Conservation (phyloP, 495 filamentous ascomycete species). For the Aspergillus hancockii region DNA sequence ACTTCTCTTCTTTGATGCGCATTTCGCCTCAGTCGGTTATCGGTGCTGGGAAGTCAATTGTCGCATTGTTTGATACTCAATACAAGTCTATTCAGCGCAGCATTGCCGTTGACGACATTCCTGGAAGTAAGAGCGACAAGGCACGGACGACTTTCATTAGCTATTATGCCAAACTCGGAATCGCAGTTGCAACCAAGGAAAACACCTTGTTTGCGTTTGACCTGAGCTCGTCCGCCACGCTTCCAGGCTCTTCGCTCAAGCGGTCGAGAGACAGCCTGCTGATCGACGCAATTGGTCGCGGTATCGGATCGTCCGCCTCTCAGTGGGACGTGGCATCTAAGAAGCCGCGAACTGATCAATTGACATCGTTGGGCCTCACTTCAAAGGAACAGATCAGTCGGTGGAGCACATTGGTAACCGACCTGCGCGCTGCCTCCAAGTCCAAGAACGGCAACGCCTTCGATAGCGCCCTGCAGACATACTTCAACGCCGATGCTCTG, state of each 20-base stretch:
- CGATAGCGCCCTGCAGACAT: conserved; percentile 40
- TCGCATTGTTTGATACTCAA: conserved; percentile 64
- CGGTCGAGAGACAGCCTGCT: conserved; percentile 65
- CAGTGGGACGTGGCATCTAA: conserved; percentile 38
- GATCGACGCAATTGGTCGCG: conserved; percentile 69
- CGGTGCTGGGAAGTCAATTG: conserved; percentile 44
- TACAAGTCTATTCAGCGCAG: conserved; percentile 63
- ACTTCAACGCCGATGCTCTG: conserved; percentile 33
- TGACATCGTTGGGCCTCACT: conserved; percentile 32
- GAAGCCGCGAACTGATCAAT: conserved; percentile 36
- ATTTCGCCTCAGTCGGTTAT: conserved; percentile 48
- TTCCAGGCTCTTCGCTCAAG: conserved; percentile 51
- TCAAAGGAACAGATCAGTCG: conserved; percentile 36
- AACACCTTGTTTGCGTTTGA: conserved; percentile 62
- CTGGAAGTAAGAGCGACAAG: conserved; percentile 20
- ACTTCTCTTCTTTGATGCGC: conserved; percentile 48
- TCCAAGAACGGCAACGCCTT: conserved; percentile 33
- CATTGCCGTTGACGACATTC: conserved; percentile 49
- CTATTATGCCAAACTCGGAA: conserved; percentile 64
- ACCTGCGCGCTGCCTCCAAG: conserved; percentile 30
- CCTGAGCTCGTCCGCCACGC: conserved; percentile 56
- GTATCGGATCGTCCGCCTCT: conserved; percentile 39
- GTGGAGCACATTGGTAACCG: conserved; percentile 36
- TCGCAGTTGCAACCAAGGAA: conserved; percentile 59
- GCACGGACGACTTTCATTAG: conserved; percentile 46